A percentile compares a stretch with the other conserved stretches of the same genome.
Conservation (phyloP, 305 asterid species). For the Fraxinus latifolia region DNA sequence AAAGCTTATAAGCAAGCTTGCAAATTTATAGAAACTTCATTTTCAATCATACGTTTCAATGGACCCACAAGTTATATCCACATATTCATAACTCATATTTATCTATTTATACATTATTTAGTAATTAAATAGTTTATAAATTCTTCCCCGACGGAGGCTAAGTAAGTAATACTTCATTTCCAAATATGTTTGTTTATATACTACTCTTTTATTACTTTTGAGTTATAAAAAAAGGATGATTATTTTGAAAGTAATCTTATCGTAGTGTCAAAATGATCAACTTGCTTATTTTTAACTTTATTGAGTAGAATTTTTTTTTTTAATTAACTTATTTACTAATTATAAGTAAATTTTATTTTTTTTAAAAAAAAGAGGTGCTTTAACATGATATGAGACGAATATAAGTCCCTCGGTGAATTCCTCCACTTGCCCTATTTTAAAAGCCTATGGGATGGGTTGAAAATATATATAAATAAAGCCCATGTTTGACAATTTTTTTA, state of each 20-base stretch:
- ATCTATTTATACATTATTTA: not conserved
- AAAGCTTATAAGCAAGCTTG: not conserved
- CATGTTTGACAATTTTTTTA: too few relatives aligned
- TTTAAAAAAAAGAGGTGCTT: too few relatives aligned
- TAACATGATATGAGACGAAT: not conserved
- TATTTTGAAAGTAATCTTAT: not conserved
- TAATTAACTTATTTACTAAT: not conserved
- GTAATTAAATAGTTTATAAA: not conserved
- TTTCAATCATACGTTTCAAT: not conserved
- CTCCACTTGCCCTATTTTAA: not conserved
- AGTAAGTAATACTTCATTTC: not conserved
- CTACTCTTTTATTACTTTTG: not conserved
- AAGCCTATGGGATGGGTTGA: not conserved
- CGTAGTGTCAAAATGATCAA: not conserved
- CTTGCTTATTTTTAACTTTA: not conserved
- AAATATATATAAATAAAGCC: too few relatives aligned
- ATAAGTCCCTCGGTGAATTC: not conserved
- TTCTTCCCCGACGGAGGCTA: not conserved
- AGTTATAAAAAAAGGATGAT: too few relatives aligned
- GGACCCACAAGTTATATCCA: not conserved
- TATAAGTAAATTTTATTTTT: too few relatives aligned
- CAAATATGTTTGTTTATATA: not conserved
- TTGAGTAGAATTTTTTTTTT: too few relatives aligned
- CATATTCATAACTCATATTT: not conserved
- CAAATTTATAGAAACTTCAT: too few relatives aligned